Base-by-base conservation (phyloP, 345 rosid genomes). In the Balakata baccata region DNA sequence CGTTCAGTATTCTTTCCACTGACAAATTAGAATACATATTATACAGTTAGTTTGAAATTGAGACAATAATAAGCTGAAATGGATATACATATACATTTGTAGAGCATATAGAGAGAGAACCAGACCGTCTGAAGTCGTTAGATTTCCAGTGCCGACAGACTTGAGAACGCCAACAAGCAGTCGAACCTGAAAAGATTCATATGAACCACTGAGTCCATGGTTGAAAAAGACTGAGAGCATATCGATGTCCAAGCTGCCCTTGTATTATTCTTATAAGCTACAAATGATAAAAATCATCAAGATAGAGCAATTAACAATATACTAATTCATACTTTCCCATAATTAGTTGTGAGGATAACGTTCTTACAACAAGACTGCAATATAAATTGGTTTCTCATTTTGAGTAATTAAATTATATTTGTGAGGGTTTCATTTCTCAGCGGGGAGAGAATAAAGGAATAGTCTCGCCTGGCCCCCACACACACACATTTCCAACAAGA, bases 81-180 rank as follows among this genome's bases (percentile, higher is more conserved):
- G 9, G 34, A 49, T n/a, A 34, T 17, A 73, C 20, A 38, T 6
- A 34, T 7, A 14, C 9, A 43, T 23, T 17, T 20, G 16, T n/a
- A 8, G 37, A n/a, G 25, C 34, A 29, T 2, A 29, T 2, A 25
- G 52, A 70, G 50, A 18, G 64, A 45, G 23, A 53, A 54, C n/a
- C 82, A 80, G 80, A 94, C 97, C 98, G 60, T 89, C 98, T 39
- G 85, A 70, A 69, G 82, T 77, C 0, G 84, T 83, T 72, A 90
- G 72, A 53, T 94, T 89, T 75, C 97, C 93, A 1, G 90, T 86
- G 74, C 98, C 98, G 14, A 85, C 97, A 22, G 88, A 85, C 86
- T 94, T 94, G 52, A 94, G 86, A 76, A 79, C 90, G 43, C 95
- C 98, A 59, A 94, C 97, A 67, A 92, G 85, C 80, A 94, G 78